Evolutionary conservation across 2,329 filamentous ascomycete genomes (phyloP), one percentile per base, ranked within the genome.

Genomic region (Berkeleyomyces rouxiae): DNA sequence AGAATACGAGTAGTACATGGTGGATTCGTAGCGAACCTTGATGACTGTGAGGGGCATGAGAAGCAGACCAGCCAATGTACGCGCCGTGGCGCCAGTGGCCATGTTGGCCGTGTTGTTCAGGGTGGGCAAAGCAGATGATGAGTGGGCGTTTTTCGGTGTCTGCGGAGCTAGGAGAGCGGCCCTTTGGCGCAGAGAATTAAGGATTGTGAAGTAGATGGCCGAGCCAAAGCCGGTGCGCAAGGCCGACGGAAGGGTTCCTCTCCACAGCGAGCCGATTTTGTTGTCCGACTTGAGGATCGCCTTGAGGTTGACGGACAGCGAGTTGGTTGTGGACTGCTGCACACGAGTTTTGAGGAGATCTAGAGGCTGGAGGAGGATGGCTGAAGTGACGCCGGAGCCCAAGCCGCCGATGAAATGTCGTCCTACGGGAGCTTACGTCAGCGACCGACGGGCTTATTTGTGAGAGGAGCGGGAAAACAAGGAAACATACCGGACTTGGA

Each of bases 11-110:
- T 82, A 76, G 75, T 96, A 99, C 51, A 92, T 77, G 66, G 81
- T 90, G 36, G 87, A 92, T 73, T 99, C 93, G 71, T 95, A 97
- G 53, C 93, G 88, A 51, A 97, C 93, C 71, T 99, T 99, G 70
- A 99, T 86, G 53, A 99, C 86, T 1, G 93, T 99, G 65, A 97
- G 82, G 1, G 93, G 93, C 88, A 96, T 97, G 74, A 97, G 83
- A 55, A 95, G 76, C 70, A 96, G 88, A 44, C 93, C 93, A 0
- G 92, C 92, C 61, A 87, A 85, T 1, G 90, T 90, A 61, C 93
- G 82, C 33, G 93, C 91, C 16, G 84, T 78, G 5, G 91, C 90
- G 7, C 93, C 93, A 0, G 92, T 90, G 10, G 87, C 76, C 23
- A 99, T 79, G 70, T 99, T 99, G 59, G 86, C 88, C 3, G 85